These are phyloP conservation scores for Penicillium turbatum DNA, from an alignment of 495 filamentous ascomycete genomes.

Conservation along the genomic window DNA sequence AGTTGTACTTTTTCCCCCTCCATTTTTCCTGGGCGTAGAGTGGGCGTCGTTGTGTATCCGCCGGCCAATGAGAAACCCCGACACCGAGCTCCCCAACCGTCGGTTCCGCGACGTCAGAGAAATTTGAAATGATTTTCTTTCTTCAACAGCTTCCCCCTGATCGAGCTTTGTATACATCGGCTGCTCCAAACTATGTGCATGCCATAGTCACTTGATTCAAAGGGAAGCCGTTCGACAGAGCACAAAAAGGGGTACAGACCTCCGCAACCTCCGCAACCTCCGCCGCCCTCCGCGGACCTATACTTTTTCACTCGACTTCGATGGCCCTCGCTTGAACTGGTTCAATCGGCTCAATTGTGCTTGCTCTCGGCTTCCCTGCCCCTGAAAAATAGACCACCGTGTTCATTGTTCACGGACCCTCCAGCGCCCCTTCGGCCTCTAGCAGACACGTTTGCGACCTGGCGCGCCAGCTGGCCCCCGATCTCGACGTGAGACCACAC, in stretches of 20 bases:
- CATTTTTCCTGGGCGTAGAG: background rate
- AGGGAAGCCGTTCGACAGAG: constrained; percentile 29
- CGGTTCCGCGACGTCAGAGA: constrained; percentile 34
- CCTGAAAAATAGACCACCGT: background rate
- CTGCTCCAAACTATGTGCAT: constrained; percentile 23
- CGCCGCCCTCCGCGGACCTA: constrained; percentile 1
- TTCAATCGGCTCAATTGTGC: constrained; percentile 12
- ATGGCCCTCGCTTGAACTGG: constrained; percentile 11
- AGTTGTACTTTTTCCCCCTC: background rate
- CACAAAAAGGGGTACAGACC: constrained; percentile 25
- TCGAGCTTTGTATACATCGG: background rate
- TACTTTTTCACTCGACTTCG: constrained; percentile 4
- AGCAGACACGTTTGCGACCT: background rate
- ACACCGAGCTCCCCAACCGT: constrained; percentile 33
- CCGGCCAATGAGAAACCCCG: constrained; percentile 31
- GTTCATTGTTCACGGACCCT: background rate
- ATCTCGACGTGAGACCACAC: background rate
- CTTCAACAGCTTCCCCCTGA: constrained; percentile 10
- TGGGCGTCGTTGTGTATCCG: constrained; percentile 10
- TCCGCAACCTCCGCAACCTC: constrained; percentile 3
- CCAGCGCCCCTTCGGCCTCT: background rate
- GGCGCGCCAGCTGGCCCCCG: background rate
- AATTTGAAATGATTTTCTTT: constrained; percentile 14
- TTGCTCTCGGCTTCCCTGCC: constrained; percentile 26
- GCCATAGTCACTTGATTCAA: constrained; percentile 16